Base-by-base conservation (phyloP, 352 stramenopile genomes). In the Globisporangium nagaii region DNA sequence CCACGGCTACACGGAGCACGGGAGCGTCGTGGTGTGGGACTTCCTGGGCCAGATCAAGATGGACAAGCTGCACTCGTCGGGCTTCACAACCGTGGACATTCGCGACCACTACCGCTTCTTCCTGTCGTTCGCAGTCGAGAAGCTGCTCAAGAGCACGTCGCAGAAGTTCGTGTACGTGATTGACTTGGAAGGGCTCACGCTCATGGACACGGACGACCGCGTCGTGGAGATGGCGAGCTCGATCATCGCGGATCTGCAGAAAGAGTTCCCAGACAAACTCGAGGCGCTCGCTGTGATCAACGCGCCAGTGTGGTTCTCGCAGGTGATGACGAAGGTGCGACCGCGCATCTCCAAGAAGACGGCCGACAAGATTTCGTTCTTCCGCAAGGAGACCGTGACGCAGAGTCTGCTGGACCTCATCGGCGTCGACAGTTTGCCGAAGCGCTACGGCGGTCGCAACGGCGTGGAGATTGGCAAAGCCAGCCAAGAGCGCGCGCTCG, bases 31-130 rank as follows among this genome's bases (percentile, higher is more conserved):
- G 11, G 70, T 89, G 32, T 92, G 79, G 79, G 82, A 92, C 35
- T 89, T 90, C 28, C 37, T 92, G 13, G 82, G 82, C 2, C 75
- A 85, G 42, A 79, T 90, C 58, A 88, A 92, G 46, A 81, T 88
- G 75, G 79, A 90, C 43, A 79, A 78, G 51, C 53, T 92, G 27
- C 63, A 72, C 11, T 68, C 77, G 31, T 78, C 66, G 3, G 79
- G 82, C 28, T 92, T 90, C 41, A 89, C 82, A 46, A 88, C 77
- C 11, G 53, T 73, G 3, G 82, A 92, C 44, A 71, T 92, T 32
- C 66, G 77, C 11, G 62, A 79, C 22, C 82, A 92, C 47, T 92
- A 92, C 60, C 71, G 77, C 28, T 92, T 88, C 42, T 89, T 92
- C 50, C 46, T 92, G 27, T 68, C 79, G 36, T 92, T 88, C 37